These are phyloP conservation scores for Setaria italica DNA, from an alignment of 202 grass and related monocot genomes.

Conservation along the genomic window DNA sequence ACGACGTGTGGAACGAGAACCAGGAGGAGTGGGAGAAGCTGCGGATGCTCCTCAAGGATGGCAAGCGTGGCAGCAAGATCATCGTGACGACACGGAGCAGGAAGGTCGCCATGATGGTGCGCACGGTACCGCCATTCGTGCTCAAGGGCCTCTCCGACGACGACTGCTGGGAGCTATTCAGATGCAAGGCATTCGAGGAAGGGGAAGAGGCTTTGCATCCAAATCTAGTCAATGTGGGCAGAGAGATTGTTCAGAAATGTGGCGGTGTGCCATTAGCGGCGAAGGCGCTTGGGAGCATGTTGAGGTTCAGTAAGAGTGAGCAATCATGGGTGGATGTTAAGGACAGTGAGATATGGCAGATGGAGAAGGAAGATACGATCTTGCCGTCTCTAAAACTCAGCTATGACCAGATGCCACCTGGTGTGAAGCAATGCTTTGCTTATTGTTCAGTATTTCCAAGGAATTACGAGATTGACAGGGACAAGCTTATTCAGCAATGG, in stretches of 20 bases:
- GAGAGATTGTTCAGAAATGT: slow-evolving; percentile 59
- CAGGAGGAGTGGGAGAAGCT: slow-evolving; percentile 66
- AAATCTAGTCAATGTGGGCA: slow-evolving; percentile 46
- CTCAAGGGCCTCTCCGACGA: slow-evolving; percentile 55
- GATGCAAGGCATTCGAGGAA: slow-evolving; percentile 51
- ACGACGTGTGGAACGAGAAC: slow-evolving; percentile 62
- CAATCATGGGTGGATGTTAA: slow-evolving; percentile 50
- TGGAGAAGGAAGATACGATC: slow-evolving; percentile 50
- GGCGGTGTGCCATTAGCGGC: slow-evolving; percentile 63
- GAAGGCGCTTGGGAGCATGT: slow-evolving; percentile 68
- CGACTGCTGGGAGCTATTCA: slow-evolving; percentile 70
- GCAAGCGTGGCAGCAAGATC: slow-evolving; percentile 72
- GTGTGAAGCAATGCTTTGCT: slow-evolving; percentile 61
- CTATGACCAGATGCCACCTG: slow-evolving; percentile 59
- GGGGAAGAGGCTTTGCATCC: slow-evolving; percentile 41
- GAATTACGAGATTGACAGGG: slow-evolving; percentile 56
- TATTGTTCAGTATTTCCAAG: slow-evolving; percentile 67
- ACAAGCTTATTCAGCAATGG: slow-evolving; percentile 65
- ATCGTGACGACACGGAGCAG: slow-evolving; percentile 62
- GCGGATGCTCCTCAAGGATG: slow-evolving; percentile 49
- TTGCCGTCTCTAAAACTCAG: slow-evolving; percentile 61
- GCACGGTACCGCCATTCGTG: slow-evolving; percentile 45
- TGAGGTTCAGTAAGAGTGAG: slow-evolving; percentile 58
- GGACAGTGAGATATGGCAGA: slow-evolving; percentile 59
- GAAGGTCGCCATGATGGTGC: slow-evolving; percentile 54